These are phyloP conservation scores for Oryza glaberrima DNA, from an alignment of 176 grass and related monocot species.

Conservation along the genomic window DNA sequence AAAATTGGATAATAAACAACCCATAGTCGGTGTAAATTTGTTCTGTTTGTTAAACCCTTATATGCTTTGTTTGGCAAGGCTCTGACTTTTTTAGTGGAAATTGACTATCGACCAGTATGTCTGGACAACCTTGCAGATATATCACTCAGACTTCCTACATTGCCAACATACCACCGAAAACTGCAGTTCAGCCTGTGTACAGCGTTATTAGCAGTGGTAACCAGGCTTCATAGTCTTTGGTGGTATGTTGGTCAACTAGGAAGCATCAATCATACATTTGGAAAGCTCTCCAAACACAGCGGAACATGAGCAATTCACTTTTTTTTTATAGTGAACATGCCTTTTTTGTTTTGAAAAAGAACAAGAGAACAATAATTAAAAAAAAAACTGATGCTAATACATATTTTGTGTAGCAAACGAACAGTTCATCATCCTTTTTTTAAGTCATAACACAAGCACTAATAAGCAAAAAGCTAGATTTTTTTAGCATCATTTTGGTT, in stretches of 20 bases:
- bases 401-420: not conserved
- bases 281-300: conserved; percentile 21
- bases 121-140: not conserved
- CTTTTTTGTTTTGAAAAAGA: not conserved
- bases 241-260: not conserved
- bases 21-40: no score
- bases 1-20: not conserved
- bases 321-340: not conserved
- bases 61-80: no score
- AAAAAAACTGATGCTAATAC: not conserved
- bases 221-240: not conserved
- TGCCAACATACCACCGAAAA: not conserved
- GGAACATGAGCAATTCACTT: not conserved
- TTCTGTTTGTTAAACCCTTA: no score
- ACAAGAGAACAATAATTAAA: not conserved
- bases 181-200: not conserved
- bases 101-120: not conserved
- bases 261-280: not conserved
- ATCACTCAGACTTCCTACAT: conserved; percentile 11
- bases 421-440: no score
- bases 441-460: not conserved
- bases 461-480: not conserved
- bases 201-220: not conserved
- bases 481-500: not conserved
- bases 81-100: no score